These are phyloP conservation scores for Paracoccidioides brasiliensis DNA, from an alignment of 2,329 filamentous ascomycete species.

Conservation along the genomic window DNA sequence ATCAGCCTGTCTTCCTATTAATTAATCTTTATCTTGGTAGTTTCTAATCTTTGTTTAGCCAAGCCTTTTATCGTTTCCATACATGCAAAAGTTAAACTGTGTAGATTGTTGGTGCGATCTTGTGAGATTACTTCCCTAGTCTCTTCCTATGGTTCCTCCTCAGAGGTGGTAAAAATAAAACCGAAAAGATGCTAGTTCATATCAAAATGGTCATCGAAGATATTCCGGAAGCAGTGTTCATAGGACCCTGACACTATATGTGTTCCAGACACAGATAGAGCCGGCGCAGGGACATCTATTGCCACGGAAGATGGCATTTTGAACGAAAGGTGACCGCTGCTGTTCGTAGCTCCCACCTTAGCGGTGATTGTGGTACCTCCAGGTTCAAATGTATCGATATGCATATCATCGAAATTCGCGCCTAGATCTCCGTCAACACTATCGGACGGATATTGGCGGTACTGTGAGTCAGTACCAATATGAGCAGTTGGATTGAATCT, in stretches of 20 bases:
- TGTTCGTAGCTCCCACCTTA: background rate
- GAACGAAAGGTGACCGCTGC: background rate
- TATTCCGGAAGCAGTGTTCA: background rate
- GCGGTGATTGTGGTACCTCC: background rate
- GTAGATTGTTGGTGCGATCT: background rate
- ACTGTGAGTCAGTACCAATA: constrained; percentile 28
- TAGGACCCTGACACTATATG: background rate
- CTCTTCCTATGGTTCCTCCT: background rate
- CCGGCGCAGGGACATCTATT: background rate
- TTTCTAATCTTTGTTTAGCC: background rate
- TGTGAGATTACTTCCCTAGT: background rate
- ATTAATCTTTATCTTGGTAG: background rate
- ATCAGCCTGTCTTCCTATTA: background rate
- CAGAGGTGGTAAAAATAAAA: background rate
- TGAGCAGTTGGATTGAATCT: constrained; percentile 23
- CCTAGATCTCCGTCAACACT: constrained; percentile 23
- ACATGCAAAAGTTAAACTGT: background rate
- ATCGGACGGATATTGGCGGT: constrained; percentile 23
- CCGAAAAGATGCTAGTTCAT: background rate
- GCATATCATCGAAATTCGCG: constrained; percentile 19
- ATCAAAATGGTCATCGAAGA: constrained; percentile 3
- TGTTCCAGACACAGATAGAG: background rate
- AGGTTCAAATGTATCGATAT: constrained; percentile 11
- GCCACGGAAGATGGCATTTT: background rate
- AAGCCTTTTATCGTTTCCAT: background rate